phyloP scores from a whole-genome alignment of 2,329 filamentous ascomycete species.

The Colletotrichum cuscutae region DNA sequence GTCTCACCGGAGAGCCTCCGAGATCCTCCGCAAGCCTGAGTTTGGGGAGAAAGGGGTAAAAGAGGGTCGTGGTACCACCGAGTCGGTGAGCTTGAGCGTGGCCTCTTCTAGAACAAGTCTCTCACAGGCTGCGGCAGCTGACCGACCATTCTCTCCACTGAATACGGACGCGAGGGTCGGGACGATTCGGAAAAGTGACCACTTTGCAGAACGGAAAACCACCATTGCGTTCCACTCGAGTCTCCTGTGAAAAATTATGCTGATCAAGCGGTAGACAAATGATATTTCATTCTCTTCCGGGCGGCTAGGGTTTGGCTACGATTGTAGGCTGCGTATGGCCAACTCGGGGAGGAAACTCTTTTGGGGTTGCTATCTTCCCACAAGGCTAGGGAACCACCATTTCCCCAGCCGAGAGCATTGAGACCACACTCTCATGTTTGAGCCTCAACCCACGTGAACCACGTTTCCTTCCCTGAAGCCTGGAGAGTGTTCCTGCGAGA shows the following conservation, averaged over 20 bases:
- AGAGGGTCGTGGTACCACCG: background rate
- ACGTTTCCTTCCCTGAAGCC: background rate
- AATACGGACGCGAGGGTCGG: background rate
- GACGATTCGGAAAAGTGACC: background rate
- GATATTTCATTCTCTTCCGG: background rate
- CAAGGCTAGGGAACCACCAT: background rate
- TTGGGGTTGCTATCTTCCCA: too few relatives aligned
- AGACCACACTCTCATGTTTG: background rate
- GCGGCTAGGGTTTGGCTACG: background rate
- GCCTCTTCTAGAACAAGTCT: background rate
- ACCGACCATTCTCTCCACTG: background rate
- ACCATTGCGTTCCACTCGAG: background rate
- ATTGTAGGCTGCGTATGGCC: background rate
- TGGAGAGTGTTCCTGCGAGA: constrained; percentile 35
- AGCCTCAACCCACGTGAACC: background rate
- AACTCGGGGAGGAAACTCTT: too few relatives aligned
- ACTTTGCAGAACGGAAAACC: background rate
- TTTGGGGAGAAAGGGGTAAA: background rate
- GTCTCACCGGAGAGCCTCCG: background rate
- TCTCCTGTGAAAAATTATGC: too few relatives aligned
- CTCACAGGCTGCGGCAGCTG: background rate
- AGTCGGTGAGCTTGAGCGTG: background rate
- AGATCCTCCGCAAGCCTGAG: background rate
- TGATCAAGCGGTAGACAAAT: too few relatives aligned
- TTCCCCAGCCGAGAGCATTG: background rate